These are phyloP conservation scores for Vicia villosa DNA, from an alignment of 306 rosid species.

Conservation along the genomic window DNA sequence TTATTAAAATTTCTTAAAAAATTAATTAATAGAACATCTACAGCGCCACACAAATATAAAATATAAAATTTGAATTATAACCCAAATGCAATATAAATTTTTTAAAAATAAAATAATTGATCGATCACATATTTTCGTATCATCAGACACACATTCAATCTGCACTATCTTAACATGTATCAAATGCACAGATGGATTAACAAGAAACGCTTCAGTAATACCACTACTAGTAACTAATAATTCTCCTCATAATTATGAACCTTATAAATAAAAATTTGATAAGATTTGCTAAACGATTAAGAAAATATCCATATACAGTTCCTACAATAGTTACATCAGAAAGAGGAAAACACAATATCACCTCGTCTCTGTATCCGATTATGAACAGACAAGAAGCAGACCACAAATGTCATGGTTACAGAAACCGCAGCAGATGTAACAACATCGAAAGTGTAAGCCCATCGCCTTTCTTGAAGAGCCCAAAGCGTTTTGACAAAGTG, in stretches of 20 bases:
- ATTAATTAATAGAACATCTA: no score
- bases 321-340: conserved; percentile 31
- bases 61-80: no score
- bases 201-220: not conserved
- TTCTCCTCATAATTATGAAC: not conserved
- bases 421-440: conserved; percentile 52
- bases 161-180: no score
- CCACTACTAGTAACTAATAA: not conserved
- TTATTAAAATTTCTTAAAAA: no score
- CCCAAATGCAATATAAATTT: no score
- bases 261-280: not conserved
- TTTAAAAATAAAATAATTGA: no score
- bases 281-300: not conserved
- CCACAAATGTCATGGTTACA: conserved; percentile 46
- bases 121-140: no score
- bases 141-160: no score
- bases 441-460: conserved; percentile 48
- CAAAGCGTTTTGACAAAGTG: conserved; percentile 56
- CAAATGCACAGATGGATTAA: not conserved
- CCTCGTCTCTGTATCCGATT: conserved; percentile 25
- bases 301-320: not conserved
- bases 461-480: conserved; percentile 65
- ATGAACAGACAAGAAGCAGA: conserved; percentile 43
- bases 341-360: conserved; percentile 26
- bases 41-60: no score